phyloP scores from a whole-genome alignment of 2,329 filamentous ascomycete genomes.

The Diplocarpon rosae region DNA sequence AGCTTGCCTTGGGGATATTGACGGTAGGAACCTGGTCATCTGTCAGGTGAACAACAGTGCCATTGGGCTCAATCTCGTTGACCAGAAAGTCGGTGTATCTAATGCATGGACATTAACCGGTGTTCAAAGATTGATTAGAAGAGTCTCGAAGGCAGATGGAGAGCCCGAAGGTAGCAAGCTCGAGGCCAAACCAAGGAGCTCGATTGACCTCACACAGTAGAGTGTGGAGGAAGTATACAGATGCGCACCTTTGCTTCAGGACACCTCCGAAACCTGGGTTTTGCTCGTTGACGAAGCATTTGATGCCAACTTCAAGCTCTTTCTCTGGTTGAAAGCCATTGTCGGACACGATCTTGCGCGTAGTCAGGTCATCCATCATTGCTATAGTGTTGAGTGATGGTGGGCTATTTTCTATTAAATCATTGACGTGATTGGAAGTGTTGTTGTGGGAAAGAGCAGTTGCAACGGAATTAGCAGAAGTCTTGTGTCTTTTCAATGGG shows the following conservation, averaged over 20 bases:
- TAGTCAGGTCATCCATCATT: conserved; percentile 8
- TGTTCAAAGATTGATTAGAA: neutral
- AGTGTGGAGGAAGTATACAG: neutral
- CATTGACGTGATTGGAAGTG: neutral
- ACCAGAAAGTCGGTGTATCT: conserved; percentile 67
- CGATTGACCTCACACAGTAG: neutral
- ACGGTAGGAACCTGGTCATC: conserved; percentile 23
- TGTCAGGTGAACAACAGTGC: conserved; percentile 50
- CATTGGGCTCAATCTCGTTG: conserved; percentile 56
- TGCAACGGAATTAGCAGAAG: conserved; percentile 7
- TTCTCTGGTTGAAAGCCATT: conserved; percentile 8
- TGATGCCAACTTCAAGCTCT: conserved; percentile 44
- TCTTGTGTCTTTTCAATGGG: conserved; percentile 16
- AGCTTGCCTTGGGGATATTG: conserved; percentile 12
- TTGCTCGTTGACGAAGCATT: conserved; percentile 47
- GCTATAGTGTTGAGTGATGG: neutral
- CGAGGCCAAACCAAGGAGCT: too few relatives aligned
- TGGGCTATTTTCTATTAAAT: neutral
- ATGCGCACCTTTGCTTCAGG: conserved; percentile 51
- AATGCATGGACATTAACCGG: conserved; percentile 1
- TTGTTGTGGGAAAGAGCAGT: neutral
- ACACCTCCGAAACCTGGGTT: conserved; percentile 50
- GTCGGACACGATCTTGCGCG: conserved; percentile 2
- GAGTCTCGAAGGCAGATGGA: neutral
- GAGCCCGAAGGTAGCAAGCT: neutral